phyloP scores from a whole-genome alignment of 208 protist species.

The Leishmania amazonensis region DNA sequence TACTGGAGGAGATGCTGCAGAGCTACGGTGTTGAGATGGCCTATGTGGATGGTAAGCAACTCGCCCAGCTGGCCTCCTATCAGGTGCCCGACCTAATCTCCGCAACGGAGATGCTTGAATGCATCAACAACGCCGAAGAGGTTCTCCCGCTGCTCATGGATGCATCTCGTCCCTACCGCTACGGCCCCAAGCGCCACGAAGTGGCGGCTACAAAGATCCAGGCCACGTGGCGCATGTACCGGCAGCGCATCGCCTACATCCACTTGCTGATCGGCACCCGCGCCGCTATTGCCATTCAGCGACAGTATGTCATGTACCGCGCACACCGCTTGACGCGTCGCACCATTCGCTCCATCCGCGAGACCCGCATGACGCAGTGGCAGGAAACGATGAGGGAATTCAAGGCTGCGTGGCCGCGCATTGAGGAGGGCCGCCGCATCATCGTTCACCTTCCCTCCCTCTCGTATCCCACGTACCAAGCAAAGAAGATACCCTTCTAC shows the following conservation, averaged over 20 bases:
- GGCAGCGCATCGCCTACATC: slow-evolving; percentile 77
- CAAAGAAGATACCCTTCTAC: slow-evolving; percentile 83
- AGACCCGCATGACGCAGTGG: slow-evolving; percentile 72
- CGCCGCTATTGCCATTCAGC: slow-evolving; percentile 84
- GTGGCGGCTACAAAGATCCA: slow-evolving; percentile 88
- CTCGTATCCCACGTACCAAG: slow-evolving; percentile 79
- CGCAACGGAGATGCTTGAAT: slow-evolving; percentile 64
- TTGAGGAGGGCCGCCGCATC: slow-evolving; percentile 57
- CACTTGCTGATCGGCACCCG: slow-evolving; percentile 79
- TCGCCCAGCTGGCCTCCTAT: slow-evolving; percentile 77
- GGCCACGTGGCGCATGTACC: slow-evolving; percentile 89
- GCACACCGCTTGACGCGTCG: slow-evolving; percentile 74
- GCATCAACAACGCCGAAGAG: slow-evolving; percentile 85
- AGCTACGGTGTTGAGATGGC: slow-evolving; percentile 85
- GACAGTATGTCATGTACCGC: slow-evolving; percentile 79
- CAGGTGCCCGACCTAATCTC: slow-evolving; percentile 55
- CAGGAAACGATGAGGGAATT: slow-evolving; percentile 87
- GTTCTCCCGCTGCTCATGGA: slow-evolving; percentile 67
- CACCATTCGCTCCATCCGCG: slow-evolving; percentile 56
- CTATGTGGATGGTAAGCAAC: slow-evolving; percentile 90
- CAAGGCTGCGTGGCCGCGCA: slow-evolving; percentile 59
- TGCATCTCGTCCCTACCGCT: slow-evolving; percentile 56
- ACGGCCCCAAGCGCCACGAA: slow-evolving; percentile 59
- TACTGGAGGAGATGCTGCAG: slow-evolving; percentile 77
- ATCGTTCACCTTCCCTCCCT: slow-evolving; percentile 90